These are phyloP conservation scores for Peterozyma xylosa DNA, from an alignment of 805 yeast species.

Conservation along the genomic window DNA sequence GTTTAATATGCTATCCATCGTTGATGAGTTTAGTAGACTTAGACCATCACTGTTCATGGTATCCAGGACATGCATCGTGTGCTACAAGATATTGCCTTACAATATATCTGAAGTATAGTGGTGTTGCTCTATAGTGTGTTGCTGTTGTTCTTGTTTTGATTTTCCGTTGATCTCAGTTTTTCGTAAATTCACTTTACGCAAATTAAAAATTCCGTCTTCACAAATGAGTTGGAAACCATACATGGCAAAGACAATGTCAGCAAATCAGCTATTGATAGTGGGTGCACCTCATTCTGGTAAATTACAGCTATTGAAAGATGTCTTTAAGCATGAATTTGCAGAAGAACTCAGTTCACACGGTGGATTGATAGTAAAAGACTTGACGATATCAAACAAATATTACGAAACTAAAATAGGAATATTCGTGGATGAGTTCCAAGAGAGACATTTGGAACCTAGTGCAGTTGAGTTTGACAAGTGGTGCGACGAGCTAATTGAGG, in stretches of 20 bases:
- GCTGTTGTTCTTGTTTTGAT: background rate
- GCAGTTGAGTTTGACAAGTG: constrained; percentile 22
- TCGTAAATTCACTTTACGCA: background rate
- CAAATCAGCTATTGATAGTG: constrained; percentile 32
- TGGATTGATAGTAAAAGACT: constrained; percentile 18
- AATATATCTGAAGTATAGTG: background rate
- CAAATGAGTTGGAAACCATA: too few relatives aligned
- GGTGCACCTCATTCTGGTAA: constrained; percentile 39
- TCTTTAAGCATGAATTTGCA: constrained; percentile 13
- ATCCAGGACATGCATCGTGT: too few relatives aligned
- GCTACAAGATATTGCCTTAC: constrained; percentile 4
- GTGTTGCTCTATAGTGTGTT: background rate
- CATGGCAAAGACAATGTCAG: too few relatives aligned
- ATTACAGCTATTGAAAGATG: constrained; percentile 16
- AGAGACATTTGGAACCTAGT: constrained; percentile 17
- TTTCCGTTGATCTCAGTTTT: background rate
- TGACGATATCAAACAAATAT: constrained; percentile 16
- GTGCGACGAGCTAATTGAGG: constrained; percentile 28
- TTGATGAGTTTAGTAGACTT: constrained; percentile 13
- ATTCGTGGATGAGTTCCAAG: constrained; percentile 21
- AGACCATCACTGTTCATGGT: constrained; percentile 29
- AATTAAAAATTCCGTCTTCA: too few relatives aligned
- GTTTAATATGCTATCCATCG: constrained; percentile 28
- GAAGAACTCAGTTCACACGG: constrained; percentile 11
- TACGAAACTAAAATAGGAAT: constrained; percentile 18